Evolutionary conservation across 140 eudicot genomes (phyloP), one percentile per base, ranked within the genome.

Genomic region (Senecio squalidus): DNA sequence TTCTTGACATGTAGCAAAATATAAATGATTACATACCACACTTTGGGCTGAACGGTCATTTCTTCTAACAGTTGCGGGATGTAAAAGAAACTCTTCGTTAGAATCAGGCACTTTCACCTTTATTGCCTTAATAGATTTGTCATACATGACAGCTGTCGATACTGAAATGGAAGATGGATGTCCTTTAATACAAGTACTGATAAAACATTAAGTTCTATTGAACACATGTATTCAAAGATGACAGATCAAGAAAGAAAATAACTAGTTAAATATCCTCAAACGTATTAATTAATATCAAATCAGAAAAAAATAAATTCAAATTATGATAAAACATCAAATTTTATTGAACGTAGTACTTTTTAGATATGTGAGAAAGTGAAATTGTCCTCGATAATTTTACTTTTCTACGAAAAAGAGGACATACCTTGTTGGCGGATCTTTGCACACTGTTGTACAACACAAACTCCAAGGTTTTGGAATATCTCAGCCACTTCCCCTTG

Each of bases 401-500:
- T 24, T 8, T 9, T 7, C 5, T 33, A 34, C 27, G 45, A 18
- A 11, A 55, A 56, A 11, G 65, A 34, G 9, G 36, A 33, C 24
- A 27, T 58, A 93, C 99, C 99, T 93, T 93, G 99, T 69, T 84
- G 99, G 60, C 99, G 94, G 67, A 93, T 93, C 74, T 84, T 93
- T 55, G 99, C 99, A 58, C 99, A 93, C 62, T 93, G 95, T 68
- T 93, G 99, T 45, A 93, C 99, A 56, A 93, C 99, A 80, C 95
- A 93, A 64, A 93, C 90, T 60, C 99, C 99, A 26, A 93, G 72
- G 24, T 84, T 89, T 57, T 93, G 99, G 68, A 93, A 93, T 58
- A 81, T 81, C 40, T 73, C 76, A n/a, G 99, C 92, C 41, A 93
- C 88, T 59, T 88, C 96, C 3, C 99, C 95, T 77, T 77, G 94